phyloP scores from a whole-genome alignment of 768 basidiomycete genomes.

The Tylopilus plumbeoviolaceoides region DNA sequence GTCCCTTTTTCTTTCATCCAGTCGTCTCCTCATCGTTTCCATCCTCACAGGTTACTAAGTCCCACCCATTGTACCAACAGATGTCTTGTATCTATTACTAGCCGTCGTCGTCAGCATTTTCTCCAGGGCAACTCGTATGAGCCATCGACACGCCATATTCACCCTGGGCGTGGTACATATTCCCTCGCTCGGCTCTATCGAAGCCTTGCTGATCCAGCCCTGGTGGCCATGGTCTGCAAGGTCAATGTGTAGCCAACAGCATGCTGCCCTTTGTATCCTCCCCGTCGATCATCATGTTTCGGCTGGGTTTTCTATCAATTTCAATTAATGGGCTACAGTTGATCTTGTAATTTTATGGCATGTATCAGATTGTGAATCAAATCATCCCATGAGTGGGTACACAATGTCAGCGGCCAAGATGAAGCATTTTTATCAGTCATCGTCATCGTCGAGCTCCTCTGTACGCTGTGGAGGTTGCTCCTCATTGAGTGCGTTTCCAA shows the following conservation, averaged over 20 bases:
- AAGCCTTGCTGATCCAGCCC: conserved; percentile 46
- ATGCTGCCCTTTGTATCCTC: conserved; percentile 18
- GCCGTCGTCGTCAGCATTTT: too few relatives aligned
- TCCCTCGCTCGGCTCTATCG: conserved; percentile 45
- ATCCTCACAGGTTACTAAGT: conserved; percentile 26
- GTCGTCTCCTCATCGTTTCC: background rate
- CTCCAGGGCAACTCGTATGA: background rate
- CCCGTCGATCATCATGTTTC: conserved; percentile 22
- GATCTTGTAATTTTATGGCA: conserved; percentile 1
- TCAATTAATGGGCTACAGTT: conserved; percentile 15
- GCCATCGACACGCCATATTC: background rate
- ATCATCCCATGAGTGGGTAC: background rate
- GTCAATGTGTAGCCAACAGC: conserved; percentile 64
- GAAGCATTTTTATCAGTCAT: conserved; percentile 30
- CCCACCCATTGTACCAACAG: background rate
- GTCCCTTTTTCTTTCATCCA: conserved; percentile 25
- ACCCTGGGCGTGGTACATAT: too few relatives aligned
- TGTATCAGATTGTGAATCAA: background rate
- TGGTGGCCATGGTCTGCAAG: conserved; percentile 41
- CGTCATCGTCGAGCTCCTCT: conserved; percentile 44
- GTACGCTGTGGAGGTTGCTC: conserved; percentile 23
- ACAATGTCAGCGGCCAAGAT: background rate
- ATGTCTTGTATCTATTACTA: background rate
- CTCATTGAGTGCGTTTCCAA: conserved; percentile 52
- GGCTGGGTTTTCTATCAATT: conserved; percentile 16